A percentile compares a stretch with the other conserved stretches of the same genome.
phyloP scores from a whole-genome alignment of 2,329 filamentous ascomycete genomes.

The Xylariaceae sp. region DNA sequence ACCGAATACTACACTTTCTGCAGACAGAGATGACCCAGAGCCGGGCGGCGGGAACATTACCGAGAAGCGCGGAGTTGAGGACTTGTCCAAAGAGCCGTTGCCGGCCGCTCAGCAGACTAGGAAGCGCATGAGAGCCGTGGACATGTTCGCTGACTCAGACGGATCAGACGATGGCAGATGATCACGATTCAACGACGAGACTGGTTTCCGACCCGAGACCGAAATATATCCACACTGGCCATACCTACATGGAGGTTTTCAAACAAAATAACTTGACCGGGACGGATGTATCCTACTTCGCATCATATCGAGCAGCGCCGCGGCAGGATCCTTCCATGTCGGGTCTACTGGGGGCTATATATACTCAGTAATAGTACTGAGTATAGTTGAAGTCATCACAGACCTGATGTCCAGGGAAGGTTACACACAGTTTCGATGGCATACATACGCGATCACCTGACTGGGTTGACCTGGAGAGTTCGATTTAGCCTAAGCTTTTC shows the following conservation, averaged over 20 bases:
- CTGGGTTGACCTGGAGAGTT: no score
- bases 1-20: conserved; percentile 13
- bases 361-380: not conserved
- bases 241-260: no score
- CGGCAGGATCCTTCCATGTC: no score
- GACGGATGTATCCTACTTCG: no score
- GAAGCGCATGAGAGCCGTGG: conserved; percentile 74
- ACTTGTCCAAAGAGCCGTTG: conserved; percentile 29
- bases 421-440: not conserved
- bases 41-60: conserved; percentile 32
- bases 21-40: conserved; percentile 23
- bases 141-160: conserved; percentile 86
- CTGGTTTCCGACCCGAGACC: no score
- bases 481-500: no score
- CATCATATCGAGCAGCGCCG: no score
- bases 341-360: no score
- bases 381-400: not conserved
- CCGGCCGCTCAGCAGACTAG: conserved; percentile 43
- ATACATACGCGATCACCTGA: no score
- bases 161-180: conserved; percentile 43
- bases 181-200: conserved; percentile 4
- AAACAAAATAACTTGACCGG: no score
- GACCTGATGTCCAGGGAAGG: no score
- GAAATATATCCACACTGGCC: not conserved
- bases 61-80: conserved; percentile 31